A percentile compares a stretch with the other conserved stretches of the same genome.
Evolutionary conservation across 2,329 filamentous ascomycete species (phyloP).

Genomic region (Pezicula radicicola): DNA sequence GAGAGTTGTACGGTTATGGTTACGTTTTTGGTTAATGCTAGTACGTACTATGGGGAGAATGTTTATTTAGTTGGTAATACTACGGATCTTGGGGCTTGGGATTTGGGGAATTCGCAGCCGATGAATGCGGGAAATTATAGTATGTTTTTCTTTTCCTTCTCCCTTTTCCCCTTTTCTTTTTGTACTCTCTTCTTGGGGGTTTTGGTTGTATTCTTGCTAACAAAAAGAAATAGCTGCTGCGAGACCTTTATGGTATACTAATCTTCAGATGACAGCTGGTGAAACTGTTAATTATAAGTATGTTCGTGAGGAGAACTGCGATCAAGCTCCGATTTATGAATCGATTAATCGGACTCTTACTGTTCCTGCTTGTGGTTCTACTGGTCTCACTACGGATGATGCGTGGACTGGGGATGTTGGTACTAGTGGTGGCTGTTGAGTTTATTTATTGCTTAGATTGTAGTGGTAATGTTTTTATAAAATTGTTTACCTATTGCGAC

Average conservation of each 20-base stretch:
- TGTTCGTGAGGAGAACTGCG: slow-evolving; percentile 40
- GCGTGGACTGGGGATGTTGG: slow-evolving; percentile 34
- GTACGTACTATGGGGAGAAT: slow-evolving; percentile 45
- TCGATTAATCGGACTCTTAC: slow-evolving; percentile 38
- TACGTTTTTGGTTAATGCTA: slow-evolving; percentile 42
- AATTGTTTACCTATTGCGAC: too few species aligned
- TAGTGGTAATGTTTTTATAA: too few species aligned
- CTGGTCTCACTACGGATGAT: slow-evolving; percentile 31
- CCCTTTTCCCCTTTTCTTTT: too few species aligned
- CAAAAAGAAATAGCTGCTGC: slow-evolving; percentile 15
- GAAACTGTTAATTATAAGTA: slow-evolving; percentile 43
- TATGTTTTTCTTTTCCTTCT: too few species aligned
- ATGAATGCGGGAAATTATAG: slow-evolving; percentile 40
- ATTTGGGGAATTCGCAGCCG: slow-evolving; percentile 26
- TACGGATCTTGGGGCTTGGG: slow-evolving; percentile 40
- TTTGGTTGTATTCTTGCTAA: too few species aligned
- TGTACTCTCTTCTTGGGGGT: too few species aligned
- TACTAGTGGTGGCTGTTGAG: slow-evolving; percentile 20
- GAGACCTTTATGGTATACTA: slow-evolving; percentile 42
- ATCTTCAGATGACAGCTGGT: slow-evolving; percentile 37
- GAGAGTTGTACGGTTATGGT: slow-evolving; percentile 30
- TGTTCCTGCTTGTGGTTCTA: slow-evolving; percentile 33
- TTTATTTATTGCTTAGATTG: too few species aligned
- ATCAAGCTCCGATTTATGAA: slow-evolving; percentile 41
- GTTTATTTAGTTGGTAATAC: slow-evolving; percentile 42